phyloP scores from a whole-genome alignment of 331 rosid genomes.

The Prunus yedoensis region DNA sequence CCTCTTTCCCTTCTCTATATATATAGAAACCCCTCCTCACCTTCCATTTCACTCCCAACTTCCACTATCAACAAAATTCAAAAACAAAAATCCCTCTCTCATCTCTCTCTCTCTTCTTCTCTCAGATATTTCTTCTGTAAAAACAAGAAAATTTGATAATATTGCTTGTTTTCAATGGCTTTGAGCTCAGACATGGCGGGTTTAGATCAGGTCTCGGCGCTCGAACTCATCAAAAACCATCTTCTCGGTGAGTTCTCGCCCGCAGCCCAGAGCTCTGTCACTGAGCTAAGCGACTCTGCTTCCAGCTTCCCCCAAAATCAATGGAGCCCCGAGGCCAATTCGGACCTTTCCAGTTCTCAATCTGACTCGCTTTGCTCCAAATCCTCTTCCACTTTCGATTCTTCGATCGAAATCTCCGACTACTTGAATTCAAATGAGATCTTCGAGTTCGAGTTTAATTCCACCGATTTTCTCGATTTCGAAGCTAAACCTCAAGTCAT shows the following conservation, averaged over 20 bases:
- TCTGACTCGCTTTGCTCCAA: slow-evolving; percentile 34
- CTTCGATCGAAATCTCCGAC: slow-evolving; percentile 27
- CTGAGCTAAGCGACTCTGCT: neutral
- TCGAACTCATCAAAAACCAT: slow-evolving; percentile 56
- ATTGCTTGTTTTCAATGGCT: neutral
- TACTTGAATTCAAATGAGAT: slow-evolving; percentile 16
- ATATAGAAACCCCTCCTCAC: neutral
- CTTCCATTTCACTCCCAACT: slow-evolving; percentile 17
- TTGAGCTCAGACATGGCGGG: slow-evolving; percentile 32
- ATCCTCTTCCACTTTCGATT: slow-evolving; percentile 37
- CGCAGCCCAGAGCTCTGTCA: neutral
- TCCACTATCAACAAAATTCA: slow-evolving; percentile 14
- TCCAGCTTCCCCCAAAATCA: neutral
- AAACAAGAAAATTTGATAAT: neutral
- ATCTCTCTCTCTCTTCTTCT: neutral
- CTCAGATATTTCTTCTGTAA: neutral
- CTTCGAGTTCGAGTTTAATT: slow-evolving; percentile 35
- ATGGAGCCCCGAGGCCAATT: slow-evolving; percentile 15
- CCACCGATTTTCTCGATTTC: slow-evolving; percentile 32
- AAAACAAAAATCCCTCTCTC: neutral
- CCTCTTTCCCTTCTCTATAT: slow-evolving; percentile 1
- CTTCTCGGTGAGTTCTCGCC: slow-evolving; percentile 80
- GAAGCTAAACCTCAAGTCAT: slow-evolving; percentile 37
- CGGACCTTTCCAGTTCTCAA: slow-evolving; percentile 29
- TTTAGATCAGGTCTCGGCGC: slow-evolving; percentile 36